Evolutionary conservation across 75 land plant genomes (phyloP).

Genomic region (Adiantum capillusveneris): DNA sequence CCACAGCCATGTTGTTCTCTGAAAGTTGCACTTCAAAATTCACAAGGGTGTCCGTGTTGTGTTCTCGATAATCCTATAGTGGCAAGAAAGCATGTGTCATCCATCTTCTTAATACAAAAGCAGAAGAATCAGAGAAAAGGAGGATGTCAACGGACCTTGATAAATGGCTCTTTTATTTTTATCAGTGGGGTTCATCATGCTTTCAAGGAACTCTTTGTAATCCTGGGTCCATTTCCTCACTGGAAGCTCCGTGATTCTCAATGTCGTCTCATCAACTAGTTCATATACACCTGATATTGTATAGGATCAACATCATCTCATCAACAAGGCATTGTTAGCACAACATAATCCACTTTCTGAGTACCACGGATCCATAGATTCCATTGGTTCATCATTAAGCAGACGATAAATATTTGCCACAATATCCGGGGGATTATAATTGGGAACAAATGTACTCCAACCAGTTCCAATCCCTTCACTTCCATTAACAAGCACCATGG

Average conservation of each 20-base stretch:
- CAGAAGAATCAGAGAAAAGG: not conserved
- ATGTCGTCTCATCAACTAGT: slow-evolving; percentile 62
- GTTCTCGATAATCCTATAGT: slow-evolving; percentile 58
- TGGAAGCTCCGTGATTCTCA: slow-evolving; percentile 84
- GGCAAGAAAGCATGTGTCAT: not conserved
- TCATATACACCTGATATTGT: slow-evolving; percentile 75
- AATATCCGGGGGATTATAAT: slow-evolving; percentile 91
- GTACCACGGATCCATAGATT: slow-evolving; percentile 96
- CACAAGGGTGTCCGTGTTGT: slow-evolving; percentile 51
- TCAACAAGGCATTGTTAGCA: no score
- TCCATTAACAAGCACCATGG: slow-evolving; percentile 92
- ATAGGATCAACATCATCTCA: slow-evolving; percentile 26
- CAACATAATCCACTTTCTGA: no score
- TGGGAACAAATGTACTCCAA: slow-evolving; percentile 95
- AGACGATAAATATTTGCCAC: slow-evolving; percentile 64
- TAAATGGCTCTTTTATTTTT: slow-evolving; percentile 78
- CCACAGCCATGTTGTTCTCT: slow-evolving; percentile 63
- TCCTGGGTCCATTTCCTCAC: slow-evolving; percentile 89
- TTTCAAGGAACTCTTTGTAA: slow-evolving; percentile 81
- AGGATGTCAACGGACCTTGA: slow-evolving; percentile 38
- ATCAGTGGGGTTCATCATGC: slow-evolving; percentile 44
- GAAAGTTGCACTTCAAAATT: slow-evolving; percentile 64
- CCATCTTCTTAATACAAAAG: no score
- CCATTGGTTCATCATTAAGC: slow-evolving; percentile 61
- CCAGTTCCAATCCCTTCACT: slow-evolving; percentile 99